Evolutionary conservation across 768 basidiomycete species (phyloP).

Genomic region (Amanita rimosa): DNA sequence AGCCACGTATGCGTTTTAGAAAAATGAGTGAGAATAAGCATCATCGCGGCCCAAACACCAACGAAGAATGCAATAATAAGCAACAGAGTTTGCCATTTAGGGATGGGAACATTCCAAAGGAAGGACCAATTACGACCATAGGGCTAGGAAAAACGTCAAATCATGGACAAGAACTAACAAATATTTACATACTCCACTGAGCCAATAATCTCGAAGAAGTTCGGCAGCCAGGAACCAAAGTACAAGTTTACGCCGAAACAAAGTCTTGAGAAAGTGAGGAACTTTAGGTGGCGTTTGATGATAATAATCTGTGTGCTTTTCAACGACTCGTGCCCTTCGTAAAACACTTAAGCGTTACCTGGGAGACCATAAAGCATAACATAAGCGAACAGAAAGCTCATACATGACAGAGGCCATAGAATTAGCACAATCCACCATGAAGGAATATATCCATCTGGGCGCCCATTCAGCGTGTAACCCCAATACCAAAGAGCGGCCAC

Average conservation of each 20-base stretch:
- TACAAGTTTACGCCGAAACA: slow-evolving; percentile 86
- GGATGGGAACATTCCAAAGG: slow-evolving; percentile 77
- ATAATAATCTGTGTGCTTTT: slow-evolving; percentile 56
- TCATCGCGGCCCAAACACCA: slow-evolving; percentile 69
- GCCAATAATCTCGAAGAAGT: slow-evolving; percentile 85
- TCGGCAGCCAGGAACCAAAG: slow-evolving; percentile 94
- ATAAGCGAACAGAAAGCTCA: slow-evolving; percentile 71
- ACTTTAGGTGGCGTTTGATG: slow-evolving; percentile 91
- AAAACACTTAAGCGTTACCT: slow-evolving; percentile 30
- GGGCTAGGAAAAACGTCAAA: slow-evolving; percentile 34
- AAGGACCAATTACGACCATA: slow-evolving; percentile 94
- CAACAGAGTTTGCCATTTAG: slow-evolving; percentile 74
- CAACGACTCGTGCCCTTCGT: background rate
- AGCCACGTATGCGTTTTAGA: slow-evolving; percentile 95
- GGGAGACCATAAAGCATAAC: slow-evolving; percentile 82
- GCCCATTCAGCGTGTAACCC: slow-evolving; percentile 70
- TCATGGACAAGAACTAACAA: background rate
- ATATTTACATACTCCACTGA: slow-evolving; percentile 57
- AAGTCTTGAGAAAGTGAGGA: slow-evolving; percentile 80
- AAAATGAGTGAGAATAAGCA: slow-evolving; percentile 70
- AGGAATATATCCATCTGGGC: slow-evolving; percentile 36
- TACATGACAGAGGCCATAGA: slow-evolving; percentile 70
- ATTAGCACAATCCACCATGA: slow-evolving; percentile 84
- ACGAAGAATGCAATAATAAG: slow-evolving; percentile 81
- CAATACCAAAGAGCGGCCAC: slow-evolving; percentile 94